A percentile compares a stretch with the other conserved stretches of the same genome.
These are phyloP conservation scores for Colletotrichum plurivorum DNA, from an alignment of 2,329 filamentous ascomycete genomes.

Conservation along the genomic window DNA sequence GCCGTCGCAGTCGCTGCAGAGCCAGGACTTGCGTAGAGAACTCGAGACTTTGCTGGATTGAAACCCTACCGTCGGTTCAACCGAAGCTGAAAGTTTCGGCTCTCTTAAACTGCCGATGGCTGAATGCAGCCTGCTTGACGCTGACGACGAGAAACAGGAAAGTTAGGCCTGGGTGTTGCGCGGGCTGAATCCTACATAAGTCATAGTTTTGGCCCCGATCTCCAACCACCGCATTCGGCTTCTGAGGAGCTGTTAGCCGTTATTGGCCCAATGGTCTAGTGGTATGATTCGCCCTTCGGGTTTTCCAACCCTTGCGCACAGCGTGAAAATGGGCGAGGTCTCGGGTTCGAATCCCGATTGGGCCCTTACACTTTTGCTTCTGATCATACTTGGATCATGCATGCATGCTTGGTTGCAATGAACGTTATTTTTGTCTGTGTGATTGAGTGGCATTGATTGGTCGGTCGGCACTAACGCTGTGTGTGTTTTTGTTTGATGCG, in stretches of 20 bases:
- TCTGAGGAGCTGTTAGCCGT: neutral
- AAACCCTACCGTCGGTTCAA: too few relatives aligned
- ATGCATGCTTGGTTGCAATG: too few relatives aligned
- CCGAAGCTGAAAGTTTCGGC: neutral
- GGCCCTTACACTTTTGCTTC: neutral
- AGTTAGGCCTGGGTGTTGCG: neutral
- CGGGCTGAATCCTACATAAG: neutral
- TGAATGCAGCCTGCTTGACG: too few relatives aligned
- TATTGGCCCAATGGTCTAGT: conserved; percentile 38
- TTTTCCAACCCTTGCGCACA: conserved; percentile 13
- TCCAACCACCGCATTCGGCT: neutral
- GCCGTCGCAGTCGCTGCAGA: too few relatives aligned
- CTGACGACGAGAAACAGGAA: too few relatives aligned
- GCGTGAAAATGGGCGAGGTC: conserved; percentile 34
- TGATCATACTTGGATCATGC: neutral
- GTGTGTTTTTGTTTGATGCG: too few relatives aligned
- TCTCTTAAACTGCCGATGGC: neutral
- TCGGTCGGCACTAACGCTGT: too few relatives aligned
- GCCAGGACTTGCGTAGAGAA: too few relatives aligned
- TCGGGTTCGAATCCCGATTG: conserved; percentile 39
- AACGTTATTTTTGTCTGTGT: too few relatives aligned
- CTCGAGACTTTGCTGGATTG: too few relatives aligned
- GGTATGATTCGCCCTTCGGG: conserved; percentile 41
- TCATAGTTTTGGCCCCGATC: rapidly evolving
- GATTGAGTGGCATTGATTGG: too few relatives aligned